phyloP scores from a whole-genome alignment of 108 stramenopile species.

The Stephanodiscus minutulus region DNA sequence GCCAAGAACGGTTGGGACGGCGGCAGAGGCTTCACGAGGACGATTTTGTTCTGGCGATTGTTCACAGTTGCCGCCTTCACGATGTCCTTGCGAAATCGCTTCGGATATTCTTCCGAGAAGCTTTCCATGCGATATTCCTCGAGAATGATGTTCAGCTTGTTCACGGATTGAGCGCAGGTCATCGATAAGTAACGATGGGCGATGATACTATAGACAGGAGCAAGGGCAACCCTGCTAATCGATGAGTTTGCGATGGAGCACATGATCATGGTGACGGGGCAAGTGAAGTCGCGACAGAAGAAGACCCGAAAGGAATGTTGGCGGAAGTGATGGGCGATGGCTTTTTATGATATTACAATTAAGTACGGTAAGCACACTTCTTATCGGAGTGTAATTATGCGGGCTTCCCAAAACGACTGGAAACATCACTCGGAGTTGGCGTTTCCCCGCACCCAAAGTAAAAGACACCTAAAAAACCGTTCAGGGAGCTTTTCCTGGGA shows the following conservation, averaged over 20 bases:
- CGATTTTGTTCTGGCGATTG: not conserved
- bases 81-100: conserved; percentile 55
- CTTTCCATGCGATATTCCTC: conserved; percentile 4
- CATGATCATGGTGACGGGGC: not conserved
- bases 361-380: too few relatives aligned
- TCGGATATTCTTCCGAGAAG: not conserved
- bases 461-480: too few relatives aligned
- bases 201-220: not conserved
- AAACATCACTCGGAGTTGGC: too few relatives aligned
- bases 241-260: not conserved
- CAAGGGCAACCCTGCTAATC: not conserved
- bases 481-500: too few relatives aligned
- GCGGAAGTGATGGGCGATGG: too few relatives aligned
- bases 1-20: not conserved
- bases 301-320: too few relatives aligned
- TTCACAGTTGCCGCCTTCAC: conserved; percentile 51
- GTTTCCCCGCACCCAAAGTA: too few relatives aligned
- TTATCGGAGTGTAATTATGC: too few relatives aligned
- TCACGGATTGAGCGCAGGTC: not conserved
- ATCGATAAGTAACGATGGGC: not conserved
- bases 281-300: too few relatives aligned
- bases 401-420: too few relatives aligned
- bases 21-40: not conserved
- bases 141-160: conserved; percentile 1
- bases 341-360: too few relatives aligned